phyloP scores from a whole-genome alignment of 169 alveolate genomes.

The Hammondia hammondi region DNA sequence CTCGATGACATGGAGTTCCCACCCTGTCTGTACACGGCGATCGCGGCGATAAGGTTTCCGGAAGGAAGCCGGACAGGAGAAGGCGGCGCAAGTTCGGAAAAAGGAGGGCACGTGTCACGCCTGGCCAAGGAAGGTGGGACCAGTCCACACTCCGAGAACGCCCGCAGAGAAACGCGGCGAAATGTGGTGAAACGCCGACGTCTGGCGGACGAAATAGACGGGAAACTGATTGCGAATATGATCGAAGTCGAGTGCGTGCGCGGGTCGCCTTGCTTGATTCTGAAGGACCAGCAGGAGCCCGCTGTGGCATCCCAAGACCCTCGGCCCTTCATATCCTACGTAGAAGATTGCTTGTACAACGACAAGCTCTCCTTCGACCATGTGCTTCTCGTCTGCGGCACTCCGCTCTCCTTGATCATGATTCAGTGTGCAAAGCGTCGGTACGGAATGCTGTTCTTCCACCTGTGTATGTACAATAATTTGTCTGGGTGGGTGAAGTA shows the following conservation, averaged over 20 bases:
- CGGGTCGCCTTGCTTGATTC: conserved; percentile 3
- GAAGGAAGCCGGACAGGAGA: neutral
- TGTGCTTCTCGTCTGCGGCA: neutral
- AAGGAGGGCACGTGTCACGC: neutral
- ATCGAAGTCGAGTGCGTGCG: conserved; percentile 32
- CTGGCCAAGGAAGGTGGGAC: neutral
- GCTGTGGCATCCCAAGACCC: neutral
- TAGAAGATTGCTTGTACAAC: conserved; percentile 32
- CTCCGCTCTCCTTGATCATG: neutral
- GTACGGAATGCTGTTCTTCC: conserved; percentile 34
- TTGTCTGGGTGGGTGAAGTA: conserved; percentile 39
- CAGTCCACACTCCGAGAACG: neutral
- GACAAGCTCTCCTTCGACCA: conserved; percentile 1
- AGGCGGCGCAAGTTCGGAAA: neutral
- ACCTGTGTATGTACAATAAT: conserved; percentile 23
- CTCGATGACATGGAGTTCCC: conserved; percentile 38
- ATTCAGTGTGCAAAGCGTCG: conserved; percentile 34
- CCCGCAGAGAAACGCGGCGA: conserved; percentile 7
- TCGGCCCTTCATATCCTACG: neutral
- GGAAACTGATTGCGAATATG: neutral
- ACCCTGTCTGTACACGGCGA: conserved; percentile 25
- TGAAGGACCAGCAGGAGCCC: conserved; percentile 8
- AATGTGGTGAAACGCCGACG: conserved; percentile 10
- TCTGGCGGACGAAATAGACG: conserved; percentile 23
- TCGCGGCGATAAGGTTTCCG: conserved; percentile 13